phyloP scores from a whole-genome alignment of 305 asterid species.

The Withania somnifera region DNA sequence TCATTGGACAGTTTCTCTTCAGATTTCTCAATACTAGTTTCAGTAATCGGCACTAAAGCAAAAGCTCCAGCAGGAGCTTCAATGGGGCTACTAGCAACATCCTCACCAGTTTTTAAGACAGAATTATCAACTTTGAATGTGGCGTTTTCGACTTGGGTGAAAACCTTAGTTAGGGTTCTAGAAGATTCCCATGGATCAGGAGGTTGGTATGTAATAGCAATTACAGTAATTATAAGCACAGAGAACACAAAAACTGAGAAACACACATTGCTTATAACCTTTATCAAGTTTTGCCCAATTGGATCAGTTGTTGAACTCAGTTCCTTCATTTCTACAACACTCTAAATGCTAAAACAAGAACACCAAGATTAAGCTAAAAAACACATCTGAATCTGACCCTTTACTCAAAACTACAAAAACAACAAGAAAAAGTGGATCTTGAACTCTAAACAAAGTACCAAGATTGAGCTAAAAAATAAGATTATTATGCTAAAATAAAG shows the following conservation, averaged over 20 bases:
- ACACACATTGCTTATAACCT: constrained; percentile 44
- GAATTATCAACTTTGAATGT: constrained; percentile 63
- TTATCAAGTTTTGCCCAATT: constrained; percentile 39
- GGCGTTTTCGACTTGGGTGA: constrained; percentile 37
- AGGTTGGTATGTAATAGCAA: constrained; percentile 88
- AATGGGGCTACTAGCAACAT: constrained; percentile 40
- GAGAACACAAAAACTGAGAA: constrained; percentile 76
- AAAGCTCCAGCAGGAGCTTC: constrained; percentile 21
- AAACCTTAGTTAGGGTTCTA: constrained; percentile 37
- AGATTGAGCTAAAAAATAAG: constrained; percentile 5
- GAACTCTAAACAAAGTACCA: not conserved
- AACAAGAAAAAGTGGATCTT: not conserved
- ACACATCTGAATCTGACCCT: not conserved
- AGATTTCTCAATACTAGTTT: constrained; percentile 45
- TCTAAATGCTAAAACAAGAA: not conserved
- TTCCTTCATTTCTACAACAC: constrained; percentile 30
- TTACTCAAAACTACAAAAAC: not conserved
- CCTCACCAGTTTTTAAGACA: constrained; percentile 89
- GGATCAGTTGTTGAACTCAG: constrained; percentile 27
- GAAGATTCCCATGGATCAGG: constrained; percentile 96
- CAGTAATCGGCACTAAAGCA: constrained; percentile 33
- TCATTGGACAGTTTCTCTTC: constrained; percentile 35
- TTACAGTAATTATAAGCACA: constrained; percentile 48
- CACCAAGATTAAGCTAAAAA: constrained; percentile 4
- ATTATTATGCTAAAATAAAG: constrained; percentile 9